Evolutionary conservation across 441 rosid species (phyloP).

Genomic region (Arabidopsis hybrid): DNA sequence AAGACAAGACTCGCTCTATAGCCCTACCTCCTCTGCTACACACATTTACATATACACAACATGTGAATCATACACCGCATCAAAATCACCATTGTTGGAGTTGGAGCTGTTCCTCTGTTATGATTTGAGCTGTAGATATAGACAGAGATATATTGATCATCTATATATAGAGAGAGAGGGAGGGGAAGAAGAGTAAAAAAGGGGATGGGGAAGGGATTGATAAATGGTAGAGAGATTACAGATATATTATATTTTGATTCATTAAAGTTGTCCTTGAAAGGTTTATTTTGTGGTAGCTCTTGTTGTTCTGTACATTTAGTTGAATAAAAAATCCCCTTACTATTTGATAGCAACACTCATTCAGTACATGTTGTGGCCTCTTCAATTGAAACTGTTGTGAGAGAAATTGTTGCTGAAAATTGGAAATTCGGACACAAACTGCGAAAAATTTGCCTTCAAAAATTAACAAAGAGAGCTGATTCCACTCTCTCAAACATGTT

Average conservation of each 20-base stretch:
- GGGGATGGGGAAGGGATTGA: slow-evolving; percentile 22
- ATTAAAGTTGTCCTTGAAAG: slow-evolving; percentile 18
- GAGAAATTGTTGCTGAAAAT: not conserved
- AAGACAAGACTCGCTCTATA: slow-evolving; percentile 66
- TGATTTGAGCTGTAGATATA: slow-evolving; percentile 43
- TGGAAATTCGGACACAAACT: not conserved
- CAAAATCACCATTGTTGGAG: slow-evolving; percentile 26
- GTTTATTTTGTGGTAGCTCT: slow-evolving; percentile 24
- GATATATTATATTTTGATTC: slow-evolving; percentile 37
- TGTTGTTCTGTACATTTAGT: slow-evolving; percentile 33
- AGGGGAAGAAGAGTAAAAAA: not conserved
- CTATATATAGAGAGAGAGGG: slow-evolving; percentile 28
- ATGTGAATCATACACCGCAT: slow-evolving; percentile 22
- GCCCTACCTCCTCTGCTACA: slow-evolving; percentile 18
- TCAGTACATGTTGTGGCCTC: not conserved
- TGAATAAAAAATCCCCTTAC: slow-evolving; percentile 17
- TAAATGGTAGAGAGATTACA: slow-evolving; percentile 35
- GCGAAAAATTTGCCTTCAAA: not conserved
- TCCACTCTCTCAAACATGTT: not conserved
- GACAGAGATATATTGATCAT: slow-evolving; percentile 35
- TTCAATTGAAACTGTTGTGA: not conserved
- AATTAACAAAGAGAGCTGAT: not conserved
- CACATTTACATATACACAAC: slow-evolving; percentile 4
- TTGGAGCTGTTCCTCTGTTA: slow-evolving; percentile 33
- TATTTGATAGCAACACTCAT: not conserved